These are phyloP conservation scores for Fusarium pilosicola DNA, from an alignment of 2,329 filamentous ascomycete genomes.

Conservation along the genomic window DNA sequence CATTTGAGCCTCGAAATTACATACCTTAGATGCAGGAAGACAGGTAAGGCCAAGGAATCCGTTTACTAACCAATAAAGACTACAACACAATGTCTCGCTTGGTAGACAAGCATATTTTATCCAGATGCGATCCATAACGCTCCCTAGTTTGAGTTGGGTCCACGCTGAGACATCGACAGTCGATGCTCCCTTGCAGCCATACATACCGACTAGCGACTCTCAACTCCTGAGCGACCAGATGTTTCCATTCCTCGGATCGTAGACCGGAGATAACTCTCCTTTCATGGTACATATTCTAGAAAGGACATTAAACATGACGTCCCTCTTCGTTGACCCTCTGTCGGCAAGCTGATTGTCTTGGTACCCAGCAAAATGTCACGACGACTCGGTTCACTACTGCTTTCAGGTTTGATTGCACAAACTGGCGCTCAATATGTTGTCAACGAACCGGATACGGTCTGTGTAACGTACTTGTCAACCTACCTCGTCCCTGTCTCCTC, in stretches of 20 bases:
- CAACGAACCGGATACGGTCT: background rate
- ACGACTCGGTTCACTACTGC: background rate
- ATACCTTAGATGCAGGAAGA: too few relatives aligned
- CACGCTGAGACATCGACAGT: background rate
- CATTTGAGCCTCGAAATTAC: background rate
- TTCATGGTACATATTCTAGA: background rate
- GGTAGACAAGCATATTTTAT: background rate
- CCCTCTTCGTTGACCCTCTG: rapidly evolving
- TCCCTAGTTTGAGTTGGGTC: background rate
- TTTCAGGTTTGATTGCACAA: background rate
- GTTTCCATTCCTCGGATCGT: background rate
- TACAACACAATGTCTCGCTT: background rate
- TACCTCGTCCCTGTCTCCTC: background rate
- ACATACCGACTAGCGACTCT: background rate
- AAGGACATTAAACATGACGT: rapidly evolving
- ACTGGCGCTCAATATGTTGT: rapidly evolving
- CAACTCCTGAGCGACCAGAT: background rate
- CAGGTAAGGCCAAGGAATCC: background rate
- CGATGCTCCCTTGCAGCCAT: background rate
- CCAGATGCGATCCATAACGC: background rate
- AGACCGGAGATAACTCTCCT: background rate
- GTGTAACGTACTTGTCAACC: background rate
- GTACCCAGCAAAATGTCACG: background rate
- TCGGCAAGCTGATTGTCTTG: background rate
- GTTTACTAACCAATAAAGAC: background rate